Conservation (phyloP, 2,329 filamentous ascomycete species). For the Mycosphaerella arachidis region DNA sequence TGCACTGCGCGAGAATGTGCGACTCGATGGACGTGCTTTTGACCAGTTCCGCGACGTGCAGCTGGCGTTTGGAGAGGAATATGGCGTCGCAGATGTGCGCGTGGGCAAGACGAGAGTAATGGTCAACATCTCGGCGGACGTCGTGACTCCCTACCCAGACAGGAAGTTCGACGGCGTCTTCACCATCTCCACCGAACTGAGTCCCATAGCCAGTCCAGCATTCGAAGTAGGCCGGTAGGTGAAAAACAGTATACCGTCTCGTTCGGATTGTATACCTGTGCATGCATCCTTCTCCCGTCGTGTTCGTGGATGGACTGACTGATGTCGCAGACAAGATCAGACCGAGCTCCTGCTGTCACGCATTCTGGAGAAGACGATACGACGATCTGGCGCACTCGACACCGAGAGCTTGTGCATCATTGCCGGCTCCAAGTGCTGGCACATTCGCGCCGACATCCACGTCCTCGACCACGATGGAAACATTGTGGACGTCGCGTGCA, state of each 20-base stretch:
- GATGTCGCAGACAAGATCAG: slow-evolving; percentile 47
- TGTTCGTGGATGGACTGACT: slow-evolving; percentile 52
- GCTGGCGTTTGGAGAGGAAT: slow-evolving; percentile 81
- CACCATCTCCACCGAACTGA: slow-evolving; percentile 84
- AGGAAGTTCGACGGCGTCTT: slow-evolving; percentile 95
- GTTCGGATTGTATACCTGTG: not conserved
- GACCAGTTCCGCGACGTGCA: slow-evolving; percentile 75
- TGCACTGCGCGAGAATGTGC: slow-evolving; percentile 73
- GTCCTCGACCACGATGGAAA: slow-evolving; percentile 88
- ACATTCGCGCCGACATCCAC: slow-evolving; percentile 84
- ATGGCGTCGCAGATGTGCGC: slow-evolving; percentile 81
- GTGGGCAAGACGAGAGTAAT: slow-evolving; percentile 89
- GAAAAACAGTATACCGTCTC: slow-evolving; percentile 26
- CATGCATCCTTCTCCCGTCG: not conserved
- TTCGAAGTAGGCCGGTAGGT: slow-evolving; percentile 75
- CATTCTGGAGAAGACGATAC: slow-evolving; percentile 88
- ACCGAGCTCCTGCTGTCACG: slow-evolving; percentile 79
- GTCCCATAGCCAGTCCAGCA: slow-evolving; percentile 83
- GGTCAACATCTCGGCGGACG: slow-evolving; percentile 80
- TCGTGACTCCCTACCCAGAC: slow-evolving; percentile 78
- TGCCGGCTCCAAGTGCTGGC: slow-evolving; percentile 86
- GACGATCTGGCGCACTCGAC: slow-evolving; percentile 85
- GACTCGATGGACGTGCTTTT: slow-evolving; percentile 76
- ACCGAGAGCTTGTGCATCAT: slow-evolving; percentile 94
- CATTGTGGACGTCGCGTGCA: slow-evolving; percentile 77